Base-by-base conservation (phyloP, 2,329 filamentous ascomycete genomes). In the Nemania sp. region DNA sequence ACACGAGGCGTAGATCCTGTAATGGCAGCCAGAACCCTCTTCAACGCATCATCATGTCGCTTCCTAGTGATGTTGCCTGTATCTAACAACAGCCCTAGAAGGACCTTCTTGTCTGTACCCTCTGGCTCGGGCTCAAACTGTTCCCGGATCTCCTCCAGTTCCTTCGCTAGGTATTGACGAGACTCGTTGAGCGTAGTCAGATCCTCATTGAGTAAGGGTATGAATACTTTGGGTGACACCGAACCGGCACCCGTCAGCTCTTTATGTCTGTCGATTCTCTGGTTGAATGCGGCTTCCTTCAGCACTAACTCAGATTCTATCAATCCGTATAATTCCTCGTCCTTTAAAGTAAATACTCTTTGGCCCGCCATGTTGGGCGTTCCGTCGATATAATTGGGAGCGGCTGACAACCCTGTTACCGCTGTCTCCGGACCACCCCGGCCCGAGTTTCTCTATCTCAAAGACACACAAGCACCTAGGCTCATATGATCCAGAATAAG, bases 311-410 rank as follows among this genome's bases (percentile, higher is more conserved):
- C n/a, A n/a, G n/a, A n/a, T n/a, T n/a, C n/a, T n/a, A n/a, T n/a
- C n/a, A n/a, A n/a, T n/a, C n/a, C n/a, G n/a, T n/a, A n/a, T 32
- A 18, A 32, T 32, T 35, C 22, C 1, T 56, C 18, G 5, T 51
- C 5, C 6, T 24, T 32, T n/a, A 22, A 24, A 1, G 47, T 26
- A 11, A 43, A 10, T 22, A 6, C 5, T 20, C 15, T 11, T 3
- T 51, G n/a, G 26, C 26, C 47, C 29, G 49, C 66, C 66, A 70
- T 70, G 24, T n/a, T 68, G 32, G 62, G 38, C 18, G 35, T 47
- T 55, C 18, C 32, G 43, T 52, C 49, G 32, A 35, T 20, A 47
- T 35, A 29, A 38, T 55, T 47, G 45, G 55, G 32, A 26, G 51
- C 41, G 5, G 45, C 41, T 54, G 11, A 29, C 41, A 15, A n/a